Evolutionary conservation across 768 basidiomycete species (phyloP).

Genomic region (Mycena floridula): DNA sequence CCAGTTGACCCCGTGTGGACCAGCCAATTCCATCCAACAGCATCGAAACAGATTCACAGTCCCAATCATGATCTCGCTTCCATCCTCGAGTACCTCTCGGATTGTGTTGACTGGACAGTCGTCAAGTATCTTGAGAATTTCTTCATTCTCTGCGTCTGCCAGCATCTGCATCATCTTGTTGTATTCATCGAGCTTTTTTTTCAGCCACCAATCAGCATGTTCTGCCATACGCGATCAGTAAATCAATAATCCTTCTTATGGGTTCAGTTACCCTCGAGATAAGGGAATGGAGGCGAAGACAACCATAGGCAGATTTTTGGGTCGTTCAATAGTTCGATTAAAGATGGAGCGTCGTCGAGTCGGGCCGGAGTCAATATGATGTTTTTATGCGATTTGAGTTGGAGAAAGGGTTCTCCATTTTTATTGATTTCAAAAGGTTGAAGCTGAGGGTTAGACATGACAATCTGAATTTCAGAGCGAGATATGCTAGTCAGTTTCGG

Average conservation of each 20-base stretch:
- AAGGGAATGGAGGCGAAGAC: constrained; percentile 47
- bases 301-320: constrained; percentile 38
- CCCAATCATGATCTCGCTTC: constrained; percentile 49
- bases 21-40: constrained; percentile 21
- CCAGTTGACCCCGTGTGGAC: constrained; percentile 24
- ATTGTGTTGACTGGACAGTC: constrained; percentile 44
- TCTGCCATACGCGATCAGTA: constrained; percentile 17
- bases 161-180: constrained; percentile 26
- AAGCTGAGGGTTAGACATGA: no score
- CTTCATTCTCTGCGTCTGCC: constrained; percentile 17
- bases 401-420: constrained; percentile 48
- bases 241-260: neutral
- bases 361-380: constrained; percentile 60
- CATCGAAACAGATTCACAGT: constrained; percentile 30
- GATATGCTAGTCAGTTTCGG: no score
- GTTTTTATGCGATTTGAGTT: constrained; percentile 41
- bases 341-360: constrained; percentile 29
- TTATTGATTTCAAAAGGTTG: constrained; percentile 36
- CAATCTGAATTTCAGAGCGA: no score
- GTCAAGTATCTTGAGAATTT: constrained; percentile 27
- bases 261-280: constrained; percentile 32
- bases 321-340: constrained; percentile 44
- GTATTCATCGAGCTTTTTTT: constrained; percentile 18
- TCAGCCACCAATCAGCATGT: constrained; percentile 25
- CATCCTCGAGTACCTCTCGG: constrained; percentile 50